phyloP scores from a whole-genome alignment of 2,329 filamentous ascomycete genomes.

The Fusarium papillatum region DNA sequence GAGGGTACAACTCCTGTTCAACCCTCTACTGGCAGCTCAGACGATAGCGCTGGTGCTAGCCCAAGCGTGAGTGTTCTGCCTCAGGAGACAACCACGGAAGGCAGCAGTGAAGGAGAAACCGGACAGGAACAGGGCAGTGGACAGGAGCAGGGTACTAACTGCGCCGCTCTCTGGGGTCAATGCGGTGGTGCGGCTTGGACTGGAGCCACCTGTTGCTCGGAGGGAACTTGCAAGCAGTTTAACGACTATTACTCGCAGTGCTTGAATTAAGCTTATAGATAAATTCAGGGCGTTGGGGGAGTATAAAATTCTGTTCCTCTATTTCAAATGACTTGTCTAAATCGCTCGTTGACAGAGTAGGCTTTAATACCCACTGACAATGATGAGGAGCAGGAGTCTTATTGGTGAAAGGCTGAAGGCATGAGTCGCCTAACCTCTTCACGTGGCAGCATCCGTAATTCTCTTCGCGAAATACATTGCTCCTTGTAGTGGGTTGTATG shows the following conservation, averaged over 20 bases:
- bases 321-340: background rate
- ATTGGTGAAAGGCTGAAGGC: background rate
- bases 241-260: slow-evolving; percentile 31
- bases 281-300: background rate
- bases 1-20: background rate
- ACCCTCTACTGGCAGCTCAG: background rate
- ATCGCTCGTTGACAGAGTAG: background rate
- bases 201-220: slow-evolving; percentile 25
- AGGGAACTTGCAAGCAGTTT: slow-evolving; percentile 18
- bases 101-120: background rate
- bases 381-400: background rate
- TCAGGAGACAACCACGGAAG: background rate
- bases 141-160: background rate
- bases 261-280: slow-evolving; percentile 1
- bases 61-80: background rate
- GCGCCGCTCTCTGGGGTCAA: background rate
- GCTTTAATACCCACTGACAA: background rate
- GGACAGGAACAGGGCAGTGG: background rate
- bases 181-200: slow-evolving; percentile 7
- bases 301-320: background rate
- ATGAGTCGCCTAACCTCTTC: background rate
- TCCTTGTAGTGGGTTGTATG: slow-evolving; percentile 37
- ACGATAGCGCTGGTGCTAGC: background rate
- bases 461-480: slow-evolving; percentile 38
- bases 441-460: background rate